phyloP scores from a whole-genome alignment of 106 monocot species.

The Allium cepa region DNA sequence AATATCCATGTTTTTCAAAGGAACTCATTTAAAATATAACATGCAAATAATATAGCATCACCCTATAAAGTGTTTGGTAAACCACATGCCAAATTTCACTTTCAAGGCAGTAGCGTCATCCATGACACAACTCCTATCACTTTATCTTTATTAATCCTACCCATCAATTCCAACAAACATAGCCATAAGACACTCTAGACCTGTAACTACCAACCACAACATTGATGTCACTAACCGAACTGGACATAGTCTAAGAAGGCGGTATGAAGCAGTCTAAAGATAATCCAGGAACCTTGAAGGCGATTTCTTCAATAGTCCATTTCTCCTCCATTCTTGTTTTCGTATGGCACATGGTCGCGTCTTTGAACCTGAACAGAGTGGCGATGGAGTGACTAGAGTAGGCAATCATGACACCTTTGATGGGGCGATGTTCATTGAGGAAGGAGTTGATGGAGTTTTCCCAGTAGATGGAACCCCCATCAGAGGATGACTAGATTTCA shows the following conservation, averaged over 20 bases:
- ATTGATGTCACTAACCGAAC: conserved; percentile 44
- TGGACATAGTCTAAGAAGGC: conserved; percentile 62
- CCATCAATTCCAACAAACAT: conserved; percentile 19
- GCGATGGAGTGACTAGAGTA: conserved; percentile 81
- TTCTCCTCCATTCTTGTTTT: conserved; percentile 98
- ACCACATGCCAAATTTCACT: no score
- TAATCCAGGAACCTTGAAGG: conserved; percentile 85
- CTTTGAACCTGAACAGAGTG: conserved; percentile 89
- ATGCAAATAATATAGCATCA: no score
- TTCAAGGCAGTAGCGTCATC: no score
- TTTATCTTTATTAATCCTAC: no score
- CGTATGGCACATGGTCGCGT: conserved; percentile 91
- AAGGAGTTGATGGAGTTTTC: conserved; percentile 90
- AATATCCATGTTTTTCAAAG: no score
- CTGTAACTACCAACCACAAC: conserved; percentile 18
- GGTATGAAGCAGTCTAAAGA: conserved; percentile 96
- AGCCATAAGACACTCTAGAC: conserved; percentile 55
- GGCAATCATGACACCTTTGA: conserved; percentile 85
- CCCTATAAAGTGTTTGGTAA: no score
- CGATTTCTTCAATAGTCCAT: conserved; percentile 94
- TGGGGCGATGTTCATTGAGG: conserved; percentile 66
- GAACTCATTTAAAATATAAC: no score
- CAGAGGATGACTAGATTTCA: conserved; percentile 62
- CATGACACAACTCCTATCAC: no score
- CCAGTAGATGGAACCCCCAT: conserved; percentile 89